Evolutionary conservation across 1,284 basidiomycete genomes (phyloP), one percentile per base, ranked within the genome.

Genomic region (Ganoderma sinense): DNA sequence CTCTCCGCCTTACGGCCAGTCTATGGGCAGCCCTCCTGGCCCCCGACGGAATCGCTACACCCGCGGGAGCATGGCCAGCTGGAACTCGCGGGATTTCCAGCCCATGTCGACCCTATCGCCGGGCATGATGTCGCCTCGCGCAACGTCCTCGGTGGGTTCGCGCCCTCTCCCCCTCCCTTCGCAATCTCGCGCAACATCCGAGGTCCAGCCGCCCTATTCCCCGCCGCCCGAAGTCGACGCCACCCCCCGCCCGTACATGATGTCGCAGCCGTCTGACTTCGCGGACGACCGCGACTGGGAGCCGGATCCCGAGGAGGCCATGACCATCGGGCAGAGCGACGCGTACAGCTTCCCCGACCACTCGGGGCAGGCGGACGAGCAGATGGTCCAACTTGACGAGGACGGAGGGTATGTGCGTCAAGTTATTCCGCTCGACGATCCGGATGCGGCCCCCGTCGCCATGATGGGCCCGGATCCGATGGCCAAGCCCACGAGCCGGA

Each of bases 61-160:
- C 55, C 74, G 71, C 23, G 66, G 62, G 18, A 73, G 72, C 62
- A 72, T 65, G 58, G 69, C 73, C 29, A 76, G 75, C 62, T 75
- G 75, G 73, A 68, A 73, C 13, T 73, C 74, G 10, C 70, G 69
- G 62, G 70, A 66, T 41, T 58, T 72, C 51, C 58, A 33, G 3
- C 20, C 56, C 10, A 10, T 59, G 33, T 69, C 31, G 60, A 67
- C 23, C 70, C 10, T 51, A 14, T 16, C 48, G 43, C 16, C 16
- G 56, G 66, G 20, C 48, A 66, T 36, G 66, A 62, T 29, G 59
- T 64, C 11, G 53, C 68, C n/a, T 59, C 56, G 56, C 31, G 56
- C 31, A n/a, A 68, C 66, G 40, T 64, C 69, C 11, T 70, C 74
- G 20, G 69, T 68, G 7, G 55, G 67, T 31, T 69, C 72, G 48